phyloP scores from a whole-genome alignment of 2,329 filamentous ascomycete species.

The Sclerotinia nivalis region DNA sequence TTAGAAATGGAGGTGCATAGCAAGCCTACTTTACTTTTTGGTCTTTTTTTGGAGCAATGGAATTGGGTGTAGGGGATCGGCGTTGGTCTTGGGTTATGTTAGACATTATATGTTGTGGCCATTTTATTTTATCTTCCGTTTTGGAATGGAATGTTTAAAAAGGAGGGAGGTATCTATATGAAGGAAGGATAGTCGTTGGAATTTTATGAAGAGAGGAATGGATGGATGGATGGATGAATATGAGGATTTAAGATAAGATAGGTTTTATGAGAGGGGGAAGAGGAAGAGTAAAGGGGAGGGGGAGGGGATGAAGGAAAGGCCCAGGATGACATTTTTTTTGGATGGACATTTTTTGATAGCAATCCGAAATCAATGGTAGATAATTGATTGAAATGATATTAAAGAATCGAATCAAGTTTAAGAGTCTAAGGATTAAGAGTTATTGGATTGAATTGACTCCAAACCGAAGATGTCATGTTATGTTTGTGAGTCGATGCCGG shows the following conservation, averaged over 20 bases:
- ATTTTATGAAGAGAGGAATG: not conserved
- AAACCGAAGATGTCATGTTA: too few relatives aligned
- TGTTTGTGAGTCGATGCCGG: too few relatives aligned
- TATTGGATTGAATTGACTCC: too few relatives aligned
- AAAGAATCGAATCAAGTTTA: not conserved
- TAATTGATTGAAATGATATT: not conserved
- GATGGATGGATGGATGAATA: not conserved
- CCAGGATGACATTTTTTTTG: too few relatives aligned
- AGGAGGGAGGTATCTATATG: not conserved
- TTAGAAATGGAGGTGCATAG: slow-evolving; percentile 15
- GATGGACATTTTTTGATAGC: slow-evolving; percentile 1
- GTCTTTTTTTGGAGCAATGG: not conserved
- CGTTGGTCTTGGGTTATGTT: not conserved
- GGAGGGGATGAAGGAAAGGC: not conserved
- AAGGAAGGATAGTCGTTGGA: not conserved
- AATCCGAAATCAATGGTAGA: not conserved
- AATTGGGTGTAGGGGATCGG: not conserved
- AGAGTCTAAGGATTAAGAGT: not conserved
- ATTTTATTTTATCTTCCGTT: not conserved
- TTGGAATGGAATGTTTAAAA: not conserved
- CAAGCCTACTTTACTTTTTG: not conserved
- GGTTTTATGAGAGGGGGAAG: not conserved
- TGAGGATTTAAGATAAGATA: not conserved
- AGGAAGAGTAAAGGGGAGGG: not conserved
- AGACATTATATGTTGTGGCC: not conserved